Base-by-base conservation (phyloP, 2,329 filamentous ascomycete species). In the Lachnellula willkommii region DNA sequence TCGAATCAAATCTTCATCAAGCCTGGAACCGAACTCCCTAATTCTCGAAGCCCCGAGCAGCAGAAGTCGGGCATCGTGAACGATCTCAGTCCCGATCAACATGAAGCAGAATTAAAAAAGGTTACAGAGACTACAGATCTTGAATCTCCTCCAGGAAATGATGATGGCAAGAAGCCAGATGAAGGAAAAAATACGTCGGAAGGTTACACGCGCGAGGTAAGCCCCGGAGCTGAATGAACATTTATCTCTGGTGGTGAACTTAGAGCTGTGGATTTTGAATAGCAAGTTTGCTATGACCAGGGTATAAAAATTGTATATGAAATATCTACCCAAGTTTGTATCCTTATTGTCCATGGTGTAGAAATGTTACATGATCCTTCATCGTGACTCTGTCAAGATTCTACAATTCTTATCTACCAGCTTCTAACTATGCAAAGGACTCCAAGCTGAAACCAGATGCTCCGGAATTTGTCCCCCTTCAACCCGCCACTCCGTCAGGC, bases 1-100 rank as follows among this genome's bases (percentile, higher is more conserved):
- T 69, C 69, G 17, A 77, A 74, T 47, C 78, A 81, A 54, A 68
- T 69, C 5, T 66, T 68, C 32, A 61, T 68, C 15, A 68, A 62
- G 49, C 65, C 68, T 28, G 47, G 52, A 12, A 52, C 54, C 17
- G 59, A 61, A 8, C 58, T 57, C 28, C 56, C 59, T 6, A 61
- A 58, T 55, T 65, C 64, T 43, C 61, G 59, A 47, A 69, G 60
- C 47, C 59, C 65, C 5, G 55, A 63, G 39, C 68, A 65, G 47
- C 55, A 53, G 6, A 59, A 68, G 50, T 47, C 58, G 8, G 55
- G 55, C 39, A 66, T 70, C 37, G 58, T 70, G 50, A 69, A 69
- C 22, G 68, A 70, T 59, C 54, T 70, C 15, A 61, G 51, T 20
- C 52, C 61, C 8, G 50, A 50, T 14, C 53, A 54, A 14, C 57